A percentile compares a stretch with the other conserved stretches of the same genome.
These are phyloP conservation scores for Aspergillus amoenus DNA, from an alignment of 2,329 filamentous ascomycete genomes.

Conservation along the genomic window DNA sequence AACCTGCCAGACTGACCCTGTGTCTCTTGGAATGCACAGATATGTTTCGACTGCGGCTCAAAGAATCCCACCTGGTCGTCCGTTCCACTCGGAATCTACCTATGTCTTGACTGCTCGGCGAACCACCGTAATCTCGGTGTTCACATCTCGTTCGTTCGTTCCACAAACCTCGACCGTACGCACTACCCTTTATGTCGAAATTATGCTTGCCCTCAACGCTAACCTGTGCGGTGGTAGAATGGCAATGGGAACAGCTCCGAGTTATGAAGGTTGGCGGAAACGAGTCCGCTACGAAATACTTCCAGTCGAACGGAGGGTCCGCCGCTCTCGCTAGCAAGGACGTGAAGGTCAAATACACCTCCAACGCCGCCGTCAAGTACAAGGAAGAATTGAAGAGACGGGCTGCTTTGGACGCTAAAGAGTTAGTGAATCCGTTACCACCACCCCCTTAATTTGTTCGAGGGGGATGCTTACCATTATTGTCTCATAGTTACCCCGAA, in stretches of 20 bases:
- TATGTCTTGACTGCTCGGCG: slow-evolving; percentile 95
- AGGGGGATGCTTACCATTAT: slow-evolving; percentile 14
- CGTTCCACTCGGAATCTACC: slow-evolving; percentile 93
- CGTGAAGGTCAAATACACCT: slow-evolving; percentile 94
- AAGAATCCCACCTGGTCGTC: slow-evolving; percentile 99
- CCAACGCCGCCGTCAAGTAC: slow-evolving; percentile 90
- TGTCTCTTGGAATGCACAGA: slow-evolving; percentile 50
- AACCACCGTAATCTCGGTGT: slow-evolving; percentile 97
- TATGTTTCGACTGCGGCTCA: slow-evolving; percentile 97
- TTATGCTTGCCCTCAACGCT: slow-evolving; percentile 14
- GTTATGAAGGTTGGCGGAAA: slow-evolving; percentile 99
- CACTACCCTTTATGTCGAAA: slow-evolving; percentile 22
- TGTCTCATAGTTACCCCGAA: slow-evolving; percentile 65
- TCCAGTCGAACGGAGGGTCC: slow-evolving; percentile 92
- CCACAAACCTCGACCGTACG: slow-evolving; percentile 97
- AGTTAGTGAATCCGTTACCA: slow-evolving; percentile 56
- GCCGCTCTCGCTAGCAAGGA: slow-evolving; percentile 96
- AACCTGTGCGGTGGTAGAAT: slow-evolving; percentile 57
- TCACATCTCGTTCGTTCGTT: slow-evolving; percentile 98
- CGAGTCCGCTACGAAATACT: slow-evolving; percentile 96
- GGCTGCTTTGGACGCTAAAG: slow-evolving; percentile 76
- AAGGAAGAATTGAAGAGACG: slow-evolving; percentile 93
- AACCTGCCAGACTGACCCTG: slow-evolving; percentile 1
- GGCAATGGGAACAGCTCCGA: slow-evolving; percentile 98
- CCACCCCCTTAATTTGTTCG: not conserved